Base-by-base conservation (phyloP, 2,329 filamentous ascomycete species). In the Ascochyta fabae region DNA sequence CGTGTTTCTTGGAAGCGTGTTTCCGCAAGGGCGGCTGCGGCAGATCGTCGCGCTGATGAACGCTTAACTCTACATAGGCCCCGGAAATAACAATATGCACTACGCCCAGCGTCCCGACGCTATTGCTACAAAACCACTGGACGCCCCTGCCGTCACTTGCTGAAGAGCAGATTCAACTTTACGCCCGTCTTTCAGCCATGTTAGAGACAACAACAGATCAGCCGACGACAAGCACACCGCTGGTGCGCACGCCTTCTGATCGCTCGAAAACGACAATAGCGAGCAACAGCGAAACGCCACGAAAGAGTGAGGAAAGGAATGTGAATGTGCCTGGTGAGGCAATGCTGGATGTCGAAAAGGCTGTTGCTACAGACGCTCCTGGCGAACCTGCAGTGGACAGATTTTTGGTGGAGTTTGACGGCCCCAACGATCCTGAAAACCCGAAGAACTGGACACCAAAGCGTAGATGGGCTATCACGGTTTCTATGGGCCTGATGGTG, bases 361-460 rank as follows among this genome's bases (percentile, higher is more conserved):
- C 39, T 19, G 23, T 35, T 3, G 23, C 29, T 27, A 29, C 8
- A 4, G 9, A 42, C 3, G 8, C 13, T 23, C 12, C 31, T 19
- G 29, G 23, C 10, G 31, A 26, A 24, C 38, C 44, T 19, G 22
- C 8, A 31, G 19, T 34, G 47, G 34, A 59, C 42, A 38, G 44
- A 6, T 65, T 64, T 10, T 54, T 92, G 12, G 89, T 92, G 19
- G 87, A 90, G 52, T 93, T 92, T 63, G 88, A 91, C 7, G 88
- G 88, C 0, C 81, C 82, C 0, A 83, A 88, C 59, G 90, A 93
- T 72, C 86, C 86, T 0, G 90, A 89, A 65, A 80, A 83, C 13
- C 89, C 89, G 0, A 67, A 88, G 48, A 92, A 91, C 69, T 93
- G 90, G 90, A 79, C 83, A 0, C 82, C 82, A 35, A 77, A 76